Percentiles rank a stretch among this genome's conserved stretches.
phyloP scores from a whole-genome alignment of 129 eudicot genomes.

The Dittrichia graveolens region DNA sequence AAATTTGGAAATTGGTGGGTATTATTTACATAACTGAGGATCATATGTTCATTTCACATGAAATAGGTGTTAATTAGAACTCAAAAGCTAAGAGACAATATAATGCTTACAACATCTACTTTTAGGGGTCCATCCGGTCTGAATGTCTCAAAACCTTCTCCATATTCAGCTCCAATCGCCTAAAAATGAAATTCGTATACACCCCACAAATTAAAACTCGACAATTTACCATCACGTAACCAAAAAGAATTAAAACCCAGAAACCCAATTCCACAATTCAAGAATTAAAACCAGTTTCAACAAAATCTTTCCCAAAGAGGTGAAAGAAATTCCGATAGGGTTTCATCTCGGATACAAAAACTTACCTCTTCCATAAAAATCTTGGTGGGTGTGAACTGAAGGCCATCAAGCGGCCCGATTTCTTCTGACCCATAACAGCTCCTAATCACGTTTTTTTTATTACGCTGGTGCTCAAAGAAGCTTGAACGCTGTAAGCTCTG shows the following conservation, averaged over 20 bases:
- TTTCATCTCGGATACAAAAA: background rate
- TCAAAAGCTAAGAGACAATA: background rate
- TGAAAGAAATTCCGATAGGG: background rate
- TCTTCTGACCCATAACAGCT: constrained; percentile 60
- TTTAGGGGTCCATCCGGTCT: constrained; percentile 91
- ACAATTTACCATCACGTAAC: constrained; percentile 1
- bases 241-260: background rate
- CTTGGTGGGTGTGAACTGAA: constrained; percentile 54
- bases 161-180: constrained; percentile 99
- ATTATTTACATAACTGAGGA: background rate
- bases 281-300: background rate
- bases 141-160: constrained; percentile 95
- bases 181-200: constrained; percentile 24
- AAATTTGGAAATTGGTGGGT: background rate
- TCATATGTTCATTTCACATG: background rate
- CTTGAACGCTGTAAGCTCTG: constrained; percentile 55
- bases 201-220: background rate
- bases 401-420: constrained; percentile 51
- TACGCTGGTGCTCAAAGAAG: constrained; percentile 35
- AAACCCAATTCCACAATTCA: constrained; percentile 9
- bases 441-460: constrained; percentile 33
- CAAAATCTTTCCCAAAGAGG: background rate
- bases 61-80: background rate
- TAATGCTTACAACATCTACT: constrained; percentile 84
- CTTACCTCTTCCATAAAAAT: constrained; percentile 78